phyloP scores from a whole-genome alignment of 371 early-diverging fungal species.

The Chytridiales sp. region DNA sequence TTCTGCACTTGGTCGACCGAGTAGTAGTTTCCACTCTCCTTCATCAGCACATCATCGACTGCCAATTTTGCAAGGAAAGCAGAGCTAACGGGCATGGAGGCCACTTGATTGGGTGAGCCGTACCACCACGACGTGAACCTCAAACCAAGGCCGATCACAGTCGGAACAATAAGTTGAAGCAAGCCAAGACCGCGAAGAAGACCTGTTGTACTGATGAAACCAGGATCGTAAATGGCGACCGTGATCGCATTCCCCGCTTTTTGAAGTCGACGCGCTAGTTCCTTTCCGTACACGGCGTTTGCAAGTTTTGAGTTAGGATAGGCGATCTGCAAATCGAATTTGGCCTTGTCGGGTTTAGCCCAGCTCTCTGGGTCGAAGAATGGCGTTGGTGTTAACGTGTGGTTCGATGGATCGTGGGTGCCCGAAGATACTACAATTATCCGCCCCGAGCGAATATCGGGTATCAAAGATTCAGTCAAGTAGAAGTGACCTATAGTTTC shows the following conservation, averaged over 20 bases:
- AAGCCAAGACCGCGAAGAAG: not conserved
- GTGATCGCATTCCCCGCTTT: not conserved
- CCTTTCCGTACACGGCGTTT: not conserved
- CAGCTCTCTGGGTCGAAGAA: not conserved
- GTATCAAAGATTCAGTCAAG: too few species aligned
- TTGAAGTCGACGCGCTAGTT: too few species aligned
- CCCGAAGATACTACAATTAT: too few species aligned
- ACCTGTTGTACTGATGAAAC: not conserved
- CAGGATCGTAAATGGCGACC: conserved; percentile 4
- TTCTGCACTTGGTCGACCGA: too few species aligned
- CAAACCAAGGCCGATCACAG: not conserved
- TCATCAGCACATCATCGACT: not conserved
- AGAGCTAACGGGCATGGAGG: not conserved
- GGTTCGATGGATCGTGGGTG: conserved; percentile 4
- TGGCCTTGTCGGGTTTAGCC: not conserved
- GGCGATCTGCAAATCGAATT: not conserved
- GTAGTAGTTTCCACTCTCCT: not conserved
- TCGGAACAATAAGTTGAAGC: not conserved
- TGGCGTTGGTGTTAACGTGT: not conserved
- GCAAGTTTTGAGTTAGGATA: conserved; percentile 9
- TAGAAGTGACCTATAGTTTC: too few species aligned
- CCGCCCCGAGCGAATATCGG: too few species aligned
- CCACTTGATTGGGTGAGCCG: not conserved
- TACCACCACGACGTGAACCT: not conserved
- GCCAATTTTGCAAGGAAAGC: not conserved